Base-by-base conservation (phyloP, 805 yeast genomes). In the Metschnikowia bowlesiae region DNA sequence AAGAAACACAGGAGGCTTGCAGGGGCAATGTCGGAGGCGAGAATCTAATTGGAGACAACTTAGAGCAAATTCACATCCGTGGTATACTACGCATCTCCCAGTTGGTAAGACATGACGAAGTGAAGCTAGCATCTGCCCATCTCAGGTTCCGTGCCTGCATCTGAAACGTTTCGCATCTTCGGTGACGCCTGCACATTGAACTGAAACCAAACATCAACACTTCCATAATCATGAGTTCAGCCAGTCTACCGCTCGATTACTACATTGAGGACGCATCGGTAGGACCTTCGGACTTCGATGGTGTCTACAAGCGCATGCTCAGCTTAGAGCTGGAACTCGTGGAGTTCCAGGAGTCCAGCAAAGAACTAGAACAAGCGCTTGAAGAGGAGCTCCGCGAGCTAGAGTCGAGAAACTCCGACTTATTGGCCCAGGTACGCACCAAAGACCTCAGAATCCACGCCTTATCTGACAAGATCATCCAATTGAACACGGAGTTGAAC, bases 301-400 rank as follows among this genome's bases (percentile, higher is more conserved):
- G 38, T 10, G 54, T 55, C 2, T 41, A 55, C 34, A 58, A 58
- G 39, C 62, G 69, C 38, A 62, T 73, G 38, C 31, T 67, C 6
- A 72, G 69, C 43, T 62, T 74, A 14, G 78, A 74, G 49, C 57
- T 53, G 18, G 76, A 71, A 47, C 60, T 73, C 28, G 50, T 55
- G 22, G 79, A 74, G 51, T 75, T 74, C 52, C 77, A 73, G 51
- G 75, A 70, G 37, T 69, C 75, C 4, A 69, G 75, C 50, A 70
- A 65, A 47, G 79, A 74, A 41, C 60, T 75, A 32, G 80, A 75
- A 49, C 72, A 63, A 44, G 77, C 76, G 0, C 62, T 74, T 39
- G 79, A 75, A 51, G 69, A 65, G n/a, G 79, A 75, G 50, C 62
- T 75, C 18, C 65, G 64, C 41, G 65, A 58, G 8, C 54, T 70